A percentile compares a stretch with the other conserved stretches of the same genome.
phyloP scores from a whole-genome alignment of 1,139 yeast species.

The Debaryomyces udenii region DNA sequence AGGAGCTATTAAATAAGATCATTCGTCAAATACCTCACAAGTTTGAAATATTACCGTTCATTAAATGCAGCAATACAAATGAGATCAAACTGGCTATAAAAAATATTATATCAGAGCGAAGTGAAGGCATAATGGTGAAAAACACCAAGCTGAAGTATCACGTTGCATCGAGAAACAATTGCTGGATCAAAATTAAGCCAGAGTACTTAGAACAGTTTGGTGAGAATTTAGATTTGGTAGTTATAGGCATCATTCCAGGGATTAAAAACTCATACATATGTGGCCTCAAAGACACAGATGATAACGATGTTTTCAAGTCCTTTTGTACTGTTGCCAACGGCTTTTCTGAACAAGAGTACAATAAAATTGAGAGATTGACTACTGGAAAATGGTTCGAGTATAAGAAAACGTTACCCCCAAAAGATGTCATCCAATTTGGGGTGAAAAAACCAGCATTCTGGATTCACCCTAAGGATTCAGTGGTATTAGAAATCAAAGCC shows the following conservation, averaged over 20 bases:
- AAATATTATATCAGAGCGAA: conserved; percentile 59
- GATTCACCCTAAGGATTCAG: conserved; percentile 77
- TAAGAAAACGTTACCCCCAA: conserved; percentile 41
- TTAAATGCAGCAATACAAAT: conserved; percentile 44
- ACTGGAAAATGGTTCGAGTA: conserved; percentile 62
- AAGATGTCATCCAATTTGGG: conserved; percentile 58
- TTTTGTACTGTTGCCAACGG: conserved; percentile 89
- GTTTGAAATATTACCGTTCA: conserved; percentile 58
- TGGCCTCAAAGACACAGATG: conserved; percentile 54
- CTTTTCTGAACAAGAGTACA: conserved; percentile 63
- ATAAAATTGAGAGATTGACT: conserved; percentile 59
- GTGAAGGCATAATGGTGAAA: conserved; percentile 86
- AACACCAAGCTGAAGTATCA: conserved; percentile 60
- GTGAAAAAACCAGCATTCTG: conserved; percentile 66
- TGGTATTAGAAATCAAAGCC: conserved; percentile 86
- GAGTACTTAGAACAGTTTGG: conserved; percentile 87
- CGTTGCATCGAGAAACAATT: conserved; percentile 58
- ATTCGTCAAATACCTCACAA: conserved; percentile 52
- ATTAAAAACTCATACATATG: conserved; percentile 76
- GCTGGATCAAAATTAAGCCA: conserved; percentile 90
- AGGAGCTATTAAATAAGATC: conserved; percentile 50
- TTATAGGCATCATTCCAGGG: conserved; percentile 78
- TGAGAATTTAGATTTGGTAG: conserved; percentile 76
- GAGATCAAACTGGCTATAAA: conserved; percentile 62
- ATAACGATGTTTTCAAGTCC: conserved; percentile 44